These are phyloP conservation scores for Rubia balearica DNA, from an alignment of 305 asterid genomes.

Conservation along the genomic window DNA sequence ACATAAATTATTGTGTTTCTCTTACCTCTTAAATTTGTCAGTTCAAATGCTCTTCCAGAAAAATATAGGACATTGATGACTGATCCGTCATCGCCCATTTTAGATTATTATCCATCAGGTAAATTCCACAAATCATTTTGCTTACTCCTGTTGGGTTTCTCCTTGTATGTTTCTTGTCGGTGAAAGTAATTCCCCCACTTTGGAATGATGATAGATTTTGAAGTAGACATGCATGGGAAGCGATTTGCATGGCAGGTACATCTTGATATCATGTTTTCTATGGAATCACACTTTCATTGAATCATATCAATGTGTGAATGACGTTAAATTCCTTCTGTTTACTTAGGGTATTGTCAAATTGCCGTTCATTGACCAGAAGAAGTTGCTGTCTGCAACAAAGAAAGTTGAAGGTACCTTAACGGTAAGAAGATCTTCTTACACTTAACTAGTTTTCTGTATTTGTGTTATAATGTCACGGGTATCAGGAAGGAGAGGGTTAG, in stretches of 20 bases:
- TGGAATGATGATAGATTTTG: constrained; percentile 55
- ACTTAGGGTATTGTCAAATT: constrained; percentile 77
- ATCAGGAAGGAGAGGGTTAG: neutral
- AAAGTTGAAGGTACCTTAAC: constrained; percentile 81
- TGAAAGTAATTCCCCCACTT: constrained; percentile 20
- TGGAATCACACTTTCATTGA: neutral
- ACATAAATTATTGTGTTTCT: constrained; percentile 9
- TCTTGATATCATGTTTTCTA: constrained; percentile 20
- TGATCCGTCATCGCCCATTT: constrained; percentile 81
- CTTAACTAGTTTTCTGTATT: constrained; percentile 6
- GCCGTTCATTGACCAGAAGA: constrained; percentile 94
- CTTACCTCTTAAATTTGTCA: constrained; percentile 26
- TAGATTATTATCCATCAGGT: constrained; percentile 81
- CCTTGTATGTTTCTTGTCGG: constrained; percentile 1
- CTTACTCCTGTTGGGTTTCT: constrained; percentile 10
- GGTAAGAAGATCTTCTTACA: constrained; percentile 39
- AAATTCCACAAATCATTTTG: constrained; percentile 21
- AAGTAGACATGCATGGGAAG: constrained; percentile 95
- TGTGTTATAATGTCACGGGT: neutral
- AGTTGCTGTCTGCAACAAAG: constrained; percentile 74
- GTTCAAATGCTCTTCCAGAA: constrained; percentile 85
- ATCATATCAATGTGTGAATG: neutral
- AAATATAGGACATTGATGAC: constrained; percentile 74
- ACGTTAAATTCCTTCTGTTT: neutral
- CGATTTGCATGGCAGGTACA: constrained; percentile 97